Base-by-base conservation (phyloP, 208 protist genomes). In the Leishmania lainsoni region DNA sequence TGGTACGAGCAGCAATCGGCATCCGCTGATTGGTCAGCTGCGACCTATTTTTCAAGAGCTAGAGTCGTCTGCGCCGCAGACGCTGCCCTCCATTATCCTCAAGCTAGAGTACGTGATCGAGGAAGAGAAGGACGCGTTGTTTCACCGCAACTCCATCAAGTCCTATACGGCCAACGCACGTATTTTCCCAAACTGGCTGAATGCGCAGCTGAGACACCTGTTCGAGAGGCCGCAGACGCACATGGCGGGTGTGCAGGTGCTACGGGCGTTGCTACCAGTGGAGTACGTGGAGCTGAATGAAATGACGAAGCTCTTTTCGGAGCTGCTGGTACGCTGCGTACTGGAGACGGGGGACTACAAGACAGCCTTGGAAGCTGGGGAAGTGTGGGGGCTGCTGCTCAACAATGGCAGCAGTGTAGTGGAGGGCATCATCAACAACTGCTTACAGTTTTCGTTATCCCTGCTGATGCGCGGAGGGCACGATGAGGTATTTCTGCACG, bases 31-130 rank as follows among this genome's bases (percentile, higher is more conserved):
- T 74, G 88, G 89, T 22, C 93, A 98, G 86, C 88, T 98, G 80
- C 89, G 90, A 56, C 95, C 93, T 52, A 95, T 98, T 76, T 98
- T 98, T 69, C 81, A 83, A 16, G 93, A 96, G 39, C 85, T 97
- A 2, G 83, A 86, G 49, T 80, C 85, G 16, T 78, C 84, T 16
- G 88, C 78, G 5, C 54, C 81, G 58, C 80, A 87, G 32, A 91
- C 87, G 12, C 70, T 97, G 9, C 85, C 88, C 2, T 95, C 92
- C 56, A 86, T 91, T 39, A 94, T 98, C 80, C 86, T 91, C 52
- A 94, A 95, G 75, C 81, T 98, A 12, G 88, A 96, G 63, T 93
- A 96, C 81, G 87, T 98, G 35, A 93, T 98, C 59, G 92, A 96
- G 79, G 95, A 98, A 59, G 93, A 98, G 81, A 89, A 90, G 69